Base-by-base conservation (phyloP, 139 green algal species). In the Coelastrella sp. region DNA sequence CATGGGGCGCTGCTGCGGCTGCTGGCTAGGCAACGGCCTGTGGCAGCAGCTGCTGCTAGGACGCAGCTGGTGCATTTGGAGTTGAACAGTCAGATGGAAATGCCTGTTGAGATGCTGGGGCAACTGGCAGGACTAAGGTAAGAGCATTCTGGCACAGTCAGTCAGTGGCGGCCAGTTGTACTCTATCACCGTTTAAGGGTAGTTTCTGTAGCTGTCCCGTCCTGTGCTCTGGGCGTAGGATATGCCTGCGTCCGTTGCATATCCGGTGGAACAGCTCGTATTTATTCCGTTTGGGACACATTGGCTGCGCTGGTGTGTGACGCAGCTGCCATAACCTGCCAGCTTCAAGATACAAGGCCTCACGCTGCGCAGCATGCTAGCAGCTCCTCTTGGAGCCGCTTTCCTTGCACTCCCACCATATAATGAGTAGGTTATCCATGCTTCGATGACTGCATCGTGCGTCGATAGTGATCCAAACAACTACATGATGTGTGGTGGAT, bases 41-140 rank as follows among this genome's bases (percentile, higher is more conserved):
- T 8, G 59, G 77, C 54, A 32, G 77, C 77, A 64, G 77, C 77
- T 32, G 32, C 77, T 57, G 60, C 32, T 47, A 56, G 77, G 6
- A 83, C 77, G 77, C 54, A 64, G 54, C 77, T 83, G 77, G 32
- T 23, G 23, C 77, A 83, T 17, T 20, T 83, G 77, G 77, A 83
- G 77, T 66, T 60, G 32, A 83, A 60, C 77, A 23, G 32, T 17
- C 10, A 7, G 19, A 20, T 17, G 5, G 32, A 60, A 19, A 56
- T 83, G n/a, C 54, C 77, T 56, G 57, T 83, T 61, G 47, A 83
- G 23, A 11, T 83, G 23, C 3, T 83, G 32, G 60, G 58, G 6
- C 77, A 83, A 14, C 54, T 83, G 23, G 77, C 57, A 57, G 47
- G 77, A 10, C 77, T 78, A 32, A 78, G 19, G n/a, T 78, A 78